These are phyloP conservation scores for Cryptococcus deneoformans DNA, from an alignment of 1,284 basidiomycete genomes.

Conservation along the genomic window DNA sequence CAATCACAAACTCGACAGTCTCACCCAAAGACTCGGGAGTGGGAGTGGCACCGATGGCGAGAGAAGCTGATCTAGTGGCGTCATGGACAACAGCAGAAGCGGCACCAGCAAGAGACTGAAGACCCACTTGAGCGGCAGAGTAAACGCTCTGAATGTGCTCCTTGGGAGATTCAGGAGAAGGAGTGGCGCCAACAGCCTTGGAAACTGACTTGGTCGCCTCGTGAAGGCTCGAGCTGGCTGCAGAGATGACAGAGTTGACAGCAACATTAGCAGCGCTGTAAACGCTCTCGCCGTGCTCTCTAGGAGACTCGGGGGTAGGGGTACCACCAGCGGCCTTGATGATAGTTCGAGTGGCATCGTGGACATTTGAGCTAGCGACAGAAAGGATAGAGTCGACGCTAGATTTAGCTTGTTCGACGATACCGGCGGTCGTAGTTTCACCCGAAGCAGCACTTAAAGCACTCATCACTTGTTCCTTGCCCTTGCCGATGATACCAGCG, in stretches of 20 bases:
- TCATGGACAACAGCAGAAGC: conserved; percentile 14
- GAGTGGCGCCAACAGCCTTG: conserved; percentile 20
- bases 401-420: conserved; percentile 13
- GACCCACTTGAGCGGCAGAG: conserved; percentile 3
- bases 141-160: conserved; percentile 18
- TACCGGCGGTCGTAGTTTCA: conserved; percentile 8
- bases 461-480: conserved; percentile 38
- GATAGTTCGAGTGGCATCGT: conserved; percentile 18
- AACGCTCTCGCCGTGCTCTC: conserved; percentile 15
- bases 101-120: conserved; percentile 15
- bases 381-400: conserved; percentile 12
- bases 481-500: conserved; percentile 36
- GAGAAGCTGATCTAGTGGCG: conserved; percentile 26
- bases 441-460: conserved; percentile 25
- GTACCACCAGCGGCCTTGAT: conserved; percentile 9
- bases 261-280: conserved; percentile 8
- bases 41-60: conserved; percentile 25
- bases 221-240: conserved; percentile 10
- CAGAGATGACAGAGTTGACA: conserved; percentile 2
- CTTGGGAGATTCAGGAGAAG: conserved; percentile 15
- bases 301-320: conserved; percentile 15
- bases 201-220: conserved; percentile 20
- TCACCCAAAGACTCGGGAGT: conserved; percentile 23
- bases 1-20: conserved; percentile 17
- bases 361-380: conserved; percentile 11